Base-by-base conservation (phyloP, 495 filamentous ascomycete species). In the Aspergillus avenaceus region DNA sequence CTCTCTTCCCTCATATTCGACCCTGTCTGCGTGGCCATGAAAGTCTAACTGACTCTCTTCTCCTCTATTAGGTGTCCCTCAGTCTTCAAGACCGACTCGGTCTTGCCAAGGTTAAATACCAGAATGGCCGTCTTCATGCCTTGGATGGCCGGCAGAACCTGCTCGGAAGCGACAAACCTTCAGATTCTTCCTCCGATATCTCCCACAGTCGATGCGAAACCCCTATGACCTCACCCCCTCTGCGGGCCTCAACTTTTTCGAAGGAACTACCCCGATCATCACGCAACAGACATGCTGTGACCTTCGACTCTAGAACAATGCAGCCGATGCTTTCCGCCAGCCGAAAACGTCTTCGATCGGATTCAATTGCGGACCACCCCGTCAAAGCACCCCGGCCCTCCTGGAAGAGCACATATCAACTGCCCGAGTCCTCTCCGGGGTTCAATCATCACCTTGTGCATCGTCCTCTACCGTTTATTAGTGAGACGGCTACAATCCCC, bases 21-120 rank as follows among this genome's bases (percentile, higher is more conserved):
- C 14, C 22, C 2, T 7, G 19, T 21, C 8, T 8, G 23, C 14
- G 22, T 41, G 24, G 18, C 16, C 22, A 22, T n/a, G 18, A 54
- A 29, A 38, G 19, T 41, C 49, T 54, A 46, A 55, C 32, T 25
- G 18, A 21, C n/a, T 0, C 9, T 8, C 22, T 45, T 43, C 9
- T 24, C 12, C 23, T 8, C 8, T 4, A 21, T 32, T 54, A 98
- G 93, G 93, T 97, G 70, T 93, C 90, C 47, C 76, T 91, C 67
- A 85, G 84, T 60, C 75, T 99, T 27, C 89, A 96, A 68, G 87
- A 95, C 72, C 90, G 92, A 37, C 79, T 99, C 27, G 92, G 95
- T 56, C 80, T 97, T 44, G 93, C 93, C 64, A 91, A 88, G 72
- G 90, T 96, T 81, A 99, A 97, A 73, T 88, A 91, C 45, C 88